Conservation (phyloP, 352 stramenopile species). For the Globisporangium radiosum region DNA sequence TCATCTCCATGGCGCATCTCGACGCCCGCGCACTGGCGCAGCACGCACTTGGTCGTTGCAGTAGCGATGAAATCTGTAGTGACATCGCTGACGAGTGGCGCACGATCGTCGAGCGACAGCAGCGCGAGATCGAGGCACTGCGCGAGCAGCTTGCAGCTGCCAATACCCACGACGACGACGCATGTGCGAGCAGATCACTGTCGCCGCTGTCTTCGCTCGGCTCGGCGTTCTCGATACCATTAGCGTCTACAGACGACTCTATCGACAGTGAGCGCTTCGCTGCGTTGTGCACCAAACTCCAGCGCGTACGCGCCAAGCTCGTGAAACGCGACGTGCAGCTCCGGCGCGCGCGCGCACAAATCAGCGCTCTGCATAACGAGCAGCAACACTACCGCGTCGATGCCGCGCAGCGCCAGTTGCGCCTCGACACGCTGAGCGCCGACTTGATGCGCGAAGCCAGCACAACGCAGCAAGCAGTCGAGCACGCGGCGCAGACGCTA, state of each 20-base stretch:
- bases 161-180: not conserved
- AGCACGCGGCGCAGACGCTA: constrained; percentile 31
- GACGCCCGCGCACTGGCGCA: too few species aligned
- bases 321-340: constrained; percentile 26
- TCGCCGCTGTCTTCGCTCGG: constrained; percentile 17
- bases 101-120: constrained; percentile 35
- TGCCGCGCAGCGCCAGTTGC: constrained; percentile 5
- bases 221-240: constrained; percentile 18
- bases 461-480: constrained; percentile 29
- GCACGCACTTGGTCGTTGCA: too few species aligned
- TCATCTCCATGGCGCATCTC: too few species aligned
- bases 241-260: constrained; percentile 11
- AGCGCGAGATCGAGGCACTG: constrained; percentile 39
- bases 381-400: constrained; percentile 5
- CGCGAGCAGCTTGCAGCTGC: constrained; percentile 10
- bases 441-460: constrained; percentile 15
- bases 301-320: constrained; percentile 26
- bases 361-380: constrained; percentile 13
- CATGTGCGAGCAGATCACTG: constrained; percentile 1
- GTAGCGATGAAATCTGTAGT: not conserved
- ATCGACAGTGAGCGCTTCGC: constrained; percentile 38
- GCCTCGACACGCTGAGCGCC: constrained; percentile 10
- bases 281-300: constrained; percentile 33
- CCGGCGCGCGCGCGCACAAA: constrained; percentile 22
- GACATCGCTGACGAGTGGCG: constrained; percentile 22